These are phyloP conservation scores for Usnea hakonensis DNA, from an alignment of 495 filamentous ascomycete species.

Conservation along the genomic window DNA sequence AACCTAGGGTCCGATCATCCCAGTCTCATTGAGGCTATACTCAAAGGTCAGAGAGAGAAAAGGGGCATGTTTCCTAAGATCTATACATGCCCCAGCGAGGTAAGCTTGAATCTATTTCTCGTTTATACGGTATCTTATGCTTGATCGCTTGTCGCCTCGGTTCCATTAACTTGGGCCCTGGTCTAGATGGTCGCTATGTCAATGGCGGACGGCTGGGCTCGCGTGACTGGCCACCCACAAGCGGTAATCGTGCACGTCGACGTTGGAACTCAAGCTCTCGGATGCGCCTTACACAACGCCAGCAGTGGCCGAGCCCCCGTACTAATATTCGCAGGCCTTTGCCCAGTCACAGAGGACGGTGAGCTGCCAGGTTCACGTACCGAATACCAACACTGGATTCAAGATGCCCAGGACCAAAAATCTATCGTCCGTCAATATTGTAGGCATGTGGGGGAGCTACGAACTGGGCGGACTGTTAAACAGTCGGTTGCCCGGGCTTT, in stretches of 20 bases:
- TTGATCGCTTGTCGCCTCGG: too few relatives aligned
- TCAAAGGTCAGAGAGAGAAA: constrained; percentile 67
- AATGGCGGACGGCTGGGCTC: constrained; percentile 95
- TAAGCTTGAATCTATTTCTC: not conserved
- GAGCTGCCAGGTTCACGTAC: constrained; percentile 81
- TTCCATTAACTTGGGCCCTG: too few relatives aligned
- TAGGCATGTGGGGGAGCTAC: constrained; percentile 79
- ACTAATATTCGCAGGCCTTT: constrained; percentile 83
- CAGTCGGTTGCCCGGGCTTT: constrained; percentile 88
- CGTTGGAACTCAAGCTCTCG: constrained; percentile 87
- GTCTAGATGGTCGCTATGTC: constrained; percentile 84
- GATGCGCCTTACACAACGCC: constrained; percentile 87
- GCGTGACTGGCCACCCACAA: constrained; percentile 75
- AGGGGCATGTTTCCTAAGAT: constrained; percentile 68
- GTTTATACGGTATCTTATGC: too few relatives aligned
- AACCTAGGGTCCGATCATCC: constrained; percentile 92
- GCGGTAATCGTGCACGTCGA: constrained; percentile 94
- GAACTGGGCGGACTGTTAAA: constrained; percentile 86
- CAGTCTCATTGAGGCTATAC: constrained; percentile 87
- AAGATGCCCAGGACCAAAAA: constrained; percentile 92
- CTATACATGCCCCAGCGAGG: constrained; percentile 85
- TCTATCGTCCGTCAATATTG: constrained; percentile 90
- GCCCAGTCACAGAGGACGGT: constrained; percentile 83
- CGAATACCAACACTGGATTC: constrained; percentile 97
- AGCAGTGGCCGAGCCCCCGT: constrained; percentile 78